Evolutionary conservation across 768 basidiomycete genomes (phyloP), one percentile per base, ranked within the genome.

Genomic region (Termitomyces sp.): DNA sequence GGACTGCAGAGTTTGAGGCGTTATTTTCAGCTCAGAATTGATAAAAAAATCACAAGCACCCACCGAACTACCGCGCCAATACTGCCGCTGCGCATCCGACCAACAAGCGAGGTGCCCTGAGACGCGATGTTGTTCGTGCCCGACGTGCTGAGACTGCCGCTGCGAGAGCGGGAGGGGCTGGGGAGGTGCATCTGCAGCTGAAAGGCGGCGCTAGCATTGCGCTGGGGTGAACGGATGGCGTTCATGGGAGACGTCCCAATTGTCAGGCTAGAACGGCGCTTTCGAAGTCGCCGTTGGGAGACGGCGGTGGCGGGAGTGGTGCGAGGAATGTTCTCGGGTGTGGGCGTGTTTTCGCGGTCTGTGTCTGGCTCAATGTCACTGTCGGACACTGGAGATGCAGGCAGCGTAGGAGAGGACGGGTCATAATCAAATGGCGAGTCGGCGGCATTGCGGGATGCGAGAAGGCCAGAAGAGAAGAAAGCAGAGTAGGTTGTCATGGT

Each of bases 401-500:
- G 60, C 14, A 59, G 52, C 3, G 57, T 58, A 4, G 66, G 67
- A 46, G 64, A 66, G 12, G 66, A 53, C 16, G 52, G 24, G 48
- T 65, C 59, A 55, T 61, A 63, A 51, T 47, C 46, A 16, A 34
- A 44, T 9, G 44, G 7, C 5, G 53, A 32, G 24, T 46, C 24
- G 16, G 58, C 39, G 55, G 50, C 32, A 26, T 61, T 16, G 61
- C 73, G 73, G 5, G 81, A 74, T 14, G 86, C 86, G 37, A 87
- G 81, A 36, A 88, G 77, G 22, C 87, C 87, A 41, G 86, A 86
- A 32, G 86, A 84, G 70, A 88, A 88, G 64, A 88, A 84, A 8
- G 82, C 72, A 31, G 87, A 88, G 64, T 88, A 88, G 37, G 76
- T 68, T 63, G 80, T 73, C 64, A 67, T 69, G 6, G 55, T 56